Base-by-base conservation (phyloP, 495 filamentous ascomycete species). In the Copromyces sp. region DNA sequence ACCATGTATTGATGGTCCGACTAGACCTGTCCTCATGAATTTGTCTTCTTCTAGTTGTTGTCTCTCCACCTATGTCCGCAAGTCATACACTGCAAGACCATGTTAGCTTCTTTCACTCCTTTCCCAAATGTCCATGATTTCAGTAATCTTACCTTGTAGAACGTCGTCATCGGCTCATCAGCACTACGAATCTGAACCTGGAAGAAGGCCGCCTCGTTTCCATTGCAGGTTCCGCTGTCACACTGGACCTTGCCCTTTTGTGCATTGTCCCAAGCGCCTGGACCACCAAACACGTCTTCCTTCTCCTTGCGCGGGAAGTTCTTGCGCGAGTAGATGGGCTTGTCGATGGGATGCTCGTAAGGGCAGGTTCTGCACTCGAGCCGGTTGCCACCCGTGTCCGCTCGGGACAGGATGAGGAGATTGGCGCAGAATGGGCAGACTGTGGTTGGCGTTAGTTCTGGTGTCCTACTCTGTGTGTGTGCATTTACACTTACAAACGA, bases 81-180 rank as follows among this genome's bases (percentile, higher is more conserved):
- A 24, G 83, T 85, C 84, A 88, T 88, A 74, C 88, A 90, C 88
- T 90, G 70, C 71, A n/a, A 72, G 42, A 70, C 17, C 9, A 8
- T 39, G 68, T 82, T 72, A 81, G 76, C 76, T 69, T 12, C 38
- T 41, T 14, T 38, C 65, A 35, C 37, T 59, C 40, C 45, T 37
- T 35, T 35, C 8, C 9, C 39, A 11, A 32, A 68, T 39, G 42
- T 44, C 69, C 35, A 16, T 16, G 53, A 59, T 6, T 20, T 8
- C n/a, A 17, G 38, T 72, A 59, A 29, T 40, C 85, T 70, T 75
- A 94, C 93, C 91, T 92, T 94, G 80, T 91, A 94, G 82, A 99
- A 98, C 47, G 87, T 93, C 68, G 95, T 99, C 94, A 97, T 97
- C 70, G 95, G 95, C 86, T 99, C 95, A 83, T 99, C 95, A 47